A percentile compares a stretch with the other conserved stretches of the same genome.
Conservation (phyloP, 2,329 filamentous ascomycete species). For the Onygenales sp. region DNA sequence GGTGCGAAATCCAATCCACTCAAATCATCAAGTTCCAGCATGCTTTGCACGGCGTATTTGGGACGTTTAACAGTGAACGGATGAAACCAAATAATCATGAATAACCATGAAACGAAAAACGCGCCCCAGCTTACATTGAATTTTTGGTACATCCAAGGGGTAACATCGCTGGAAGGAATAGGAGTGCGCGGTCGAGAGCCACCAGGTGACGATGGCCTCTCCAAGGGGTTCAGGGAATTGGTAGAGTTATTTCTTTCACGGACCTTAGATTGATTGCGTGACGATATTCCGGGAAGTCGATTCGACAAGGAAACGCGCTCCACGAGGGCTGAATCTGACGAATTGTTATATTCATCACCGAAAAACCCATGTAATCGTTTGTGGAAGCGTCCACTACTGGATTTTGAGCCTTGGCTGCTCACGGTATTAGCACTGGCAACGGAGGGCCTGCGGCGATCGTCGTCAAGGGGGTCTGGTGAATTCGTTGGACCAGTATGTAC, state of each 20-base stretch:
- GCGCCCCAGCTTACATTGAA: constrained; percentile 49
- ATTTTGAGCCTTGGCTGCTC: constrained; percentile 75
- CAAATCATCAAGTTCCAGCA: no score
- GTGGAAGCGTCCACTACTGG: constrained; percentile 58
- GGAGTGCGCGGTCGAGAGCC: constrained; percentile 71
- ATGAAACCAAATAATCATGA: background rate
- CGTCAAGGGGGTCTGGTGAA: constrained; percentile 51
- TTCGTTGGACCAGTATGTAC: constrained; percentile 47
- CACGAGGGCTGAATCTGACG: constrained; percentile 35
- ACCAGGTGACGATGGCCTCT: constrained; percentile 58
- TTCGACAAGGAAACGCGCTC: constrained; percentile 42
- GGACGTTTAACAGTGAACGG: no score
- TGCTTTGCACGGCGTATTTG: no score
- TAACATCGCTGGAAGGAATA: constrained; percentile 80
- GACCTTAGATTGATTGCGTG: constrained; percentile 45
- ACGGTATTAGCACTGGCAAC: constrained; percentile 78
- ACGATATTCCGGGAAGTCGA: constrained; percentile 14
- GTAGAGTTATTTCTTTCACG: constrained; percentile 78
- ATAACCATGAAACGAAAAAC: background rate
- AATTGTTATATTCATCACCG: constrained; percentile 69
- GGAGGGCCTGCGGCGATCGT: constrained; percentile 70
- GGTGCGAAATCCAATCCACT: no score
- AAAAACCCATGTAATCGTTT: constrained; percentile 89
- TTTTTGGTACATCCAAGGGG: constrained; percentile 95
- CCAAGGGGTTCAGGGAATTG: constrained; percentile 49